Base-by-base conservation (phyloP, 2,329 filamentous ascomycete species). In the Fusarium pininemorale region DNA sequence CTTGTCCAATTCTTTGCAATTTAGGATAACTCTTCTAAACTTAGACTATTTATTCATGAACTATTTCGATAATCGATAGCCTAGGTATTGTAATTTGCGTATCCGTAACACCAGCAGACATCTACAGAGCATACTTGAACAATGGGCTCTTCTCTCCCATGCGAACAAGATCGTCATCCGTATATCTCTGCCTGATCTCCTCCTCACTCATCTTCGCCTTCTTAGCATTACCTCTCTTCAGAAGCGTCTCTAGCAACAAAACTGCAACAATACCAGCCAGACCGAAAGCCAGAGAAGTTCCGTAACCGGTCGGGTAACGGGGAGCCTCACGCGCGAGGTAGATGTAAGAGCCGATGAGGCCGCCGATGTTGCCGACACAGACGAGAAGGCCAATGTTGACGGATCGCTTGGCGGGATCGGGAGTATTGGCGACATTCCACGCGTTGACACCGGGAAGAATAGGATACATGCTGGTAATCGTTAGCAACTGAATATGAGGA, bases 351-450 rank as follows among this genome's bases (percentile, higher is more conserved):
- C 66, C 66, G 8, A 68, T 68, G 1, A 68, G 41, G 10, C 66
- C 66, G 5, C 66, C 66, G 6, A 68, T 68, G 13, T 68, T 68
- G 7, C 84, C 84, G 30, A 82, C 73, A n/a, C 81, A 83, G 20
- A 86, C 82, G 0, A 85, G 69, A 37, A 82, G 81, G 0, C 79
- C 85, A 55, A 85, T 85, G 5, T 82, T 81, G 50, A 85, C 81
- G 10, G 83, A 83, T 28, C 85, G 79, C 54, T 84, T 85, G 0
- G 79, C 78, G 0, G 84, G 79, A 7, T 80, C 78, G 0, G 83
- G 80, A 0, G 81, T 78, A 59, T 85, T 86, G 63, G 79, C 80
- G 0, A 83, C 79, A 41, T 81, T 83, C 84, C 84, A 86, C 1
- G 83, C 80, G 39, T 82, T 84, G 28, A 81, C 81, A 5, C 79